Evolutionary conservation across 495 filamentous ascomycete genomes (phyloP).

Genomic region (Thermothielavioides terrestris): DNA sequence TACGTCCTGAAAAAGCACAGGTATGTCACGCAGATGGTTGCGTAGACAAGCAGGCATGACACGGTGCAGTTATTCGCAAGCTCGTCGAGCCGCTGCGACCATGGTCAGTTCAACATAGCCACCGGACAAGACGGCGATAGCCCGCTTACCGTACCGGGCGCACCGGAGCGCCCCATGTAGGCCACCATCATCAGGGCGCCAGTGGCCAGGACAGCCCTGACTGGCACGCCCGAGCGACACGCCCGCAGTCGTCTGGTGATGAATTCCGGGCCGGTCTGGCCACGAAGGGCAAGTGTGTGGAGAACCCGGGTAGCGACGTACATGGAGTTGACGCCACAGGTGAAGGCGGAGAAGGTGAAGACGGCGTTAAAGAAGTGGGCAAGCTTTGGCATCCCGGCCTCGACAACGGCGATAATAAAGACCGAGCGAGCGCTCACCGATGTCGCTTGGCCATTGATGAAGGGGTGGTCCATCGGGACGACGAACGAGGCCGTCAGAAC

Average conservation of each 20-base stretch:
- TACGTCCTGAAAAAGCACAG: conserved; percentile 35
- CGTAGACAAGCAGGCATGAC: conserved; percentile 37
- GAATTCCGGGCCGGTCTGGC: conserved; percentile 32
- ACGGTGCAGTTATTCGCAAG: conserved; percentile 41
- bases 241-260: conserved; percentile 26
- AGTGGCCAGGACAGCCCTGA: conserved; percentile 40
- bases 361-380: conserved; percentile 43
- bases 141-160: conserved; percentile 27
- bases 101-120: neutral
- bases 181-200: conserved; percentile 37
- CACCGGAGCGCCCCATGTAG: conserved; percentile 37
- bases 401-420: conserved; percentile 40
- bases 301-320: conserved; percentile 40
- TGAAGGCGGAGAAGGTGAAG: conserved; percentile 41
- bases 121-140: neutral
- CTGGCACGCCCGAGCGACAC: conserved; percentile 40
- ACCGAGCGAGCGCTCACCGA: conserved; percentile 33
- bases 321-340: conserved; percentile 38
- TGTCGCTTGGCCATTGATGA: conserved; percentile 35
- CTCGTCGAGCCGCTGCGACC: conserved; percentile 23
- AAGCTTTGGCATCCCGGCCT: conserved; percentile 31
- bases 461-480: conserved; percentile 38
- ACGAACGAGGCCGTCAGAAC: conserved; percentile 36
- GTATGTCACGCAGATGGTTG: conserved; percentile 38
- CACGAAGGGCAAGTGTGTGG: conserved; percentile 38